A percentile compares a stretch with the other conserved stretches of the same genome.
Conservation (phyloP, 257 asterid genomes). For the Leonotis leonurus region DNA sequence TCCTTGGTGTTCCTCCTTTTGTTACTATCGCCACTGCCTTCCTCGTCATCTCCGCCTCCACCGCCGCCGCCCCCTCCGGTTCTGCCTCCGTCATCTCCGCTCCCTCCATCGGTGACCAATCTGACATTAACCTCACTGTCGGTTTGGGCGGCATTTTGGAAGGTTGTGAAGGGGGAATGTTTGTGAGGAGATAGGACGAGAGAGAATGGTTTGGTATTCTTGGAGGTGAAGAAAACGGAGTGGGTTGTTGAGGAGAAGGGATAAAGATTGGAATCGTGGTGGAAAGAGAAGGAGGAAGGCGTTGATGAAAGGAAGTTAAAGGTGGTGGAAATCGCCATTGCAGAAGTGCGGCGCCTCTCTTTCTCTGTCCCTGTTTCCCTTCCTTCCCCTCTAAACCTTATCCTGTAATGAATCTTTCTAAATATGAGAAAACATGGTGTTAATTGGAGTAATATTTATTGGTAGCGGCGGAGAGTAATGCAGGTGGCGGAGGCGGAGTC, state of each 20-base stretch:
- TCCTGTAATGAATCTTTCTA: no score
- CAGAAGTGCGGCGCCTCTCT: constrained; percentile 7
- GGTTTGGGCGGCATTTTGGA: constrained; percentile 23
- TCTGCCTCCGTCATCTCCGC: constrained; percentile 21
- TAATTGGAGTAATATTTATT: constrained; percentile 5
- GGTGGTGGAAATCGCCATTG: constrained; percentile 34
- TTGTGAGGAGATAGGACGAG: constrained; percentile 6
- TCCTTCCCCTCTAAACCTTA: neutral
- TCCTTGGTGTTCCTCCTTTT: constrained; percentile 47
- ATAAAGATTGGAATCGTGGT: constrained; percentile 4
- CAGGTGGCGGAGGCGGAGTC: constrained; percentile 26
- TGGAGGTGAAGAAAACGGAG: constrained; percentile 15
- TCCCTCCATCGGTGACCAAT: constrained; percentile 21
- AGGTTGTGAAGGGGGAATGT: constrained; percentile 17
- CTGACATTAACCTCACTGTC: constrained; percentile 19
- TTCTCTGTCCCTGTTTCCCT: neutral
- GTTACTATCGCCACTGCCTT: constrained; percentile 27
- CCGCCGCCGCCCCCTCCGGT: constrained; percentile 45
- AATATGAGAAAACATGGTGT: neutral
- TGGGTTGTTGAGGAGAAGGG: constrained; percentile 4
- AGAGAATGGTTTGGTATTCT: constrained; percentile 4
- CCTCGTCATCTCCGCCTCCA: no score
- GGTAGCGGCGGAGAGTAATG: constrained; percentile 17
- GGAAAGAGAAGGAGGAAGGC: constrained; percentile 18
- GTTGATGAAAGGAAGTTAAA: constrained; percentile 19